Conservation (phyloP, 2,329 filamentous ascomycete genomes). For the Fusarium sp. region DNA sequence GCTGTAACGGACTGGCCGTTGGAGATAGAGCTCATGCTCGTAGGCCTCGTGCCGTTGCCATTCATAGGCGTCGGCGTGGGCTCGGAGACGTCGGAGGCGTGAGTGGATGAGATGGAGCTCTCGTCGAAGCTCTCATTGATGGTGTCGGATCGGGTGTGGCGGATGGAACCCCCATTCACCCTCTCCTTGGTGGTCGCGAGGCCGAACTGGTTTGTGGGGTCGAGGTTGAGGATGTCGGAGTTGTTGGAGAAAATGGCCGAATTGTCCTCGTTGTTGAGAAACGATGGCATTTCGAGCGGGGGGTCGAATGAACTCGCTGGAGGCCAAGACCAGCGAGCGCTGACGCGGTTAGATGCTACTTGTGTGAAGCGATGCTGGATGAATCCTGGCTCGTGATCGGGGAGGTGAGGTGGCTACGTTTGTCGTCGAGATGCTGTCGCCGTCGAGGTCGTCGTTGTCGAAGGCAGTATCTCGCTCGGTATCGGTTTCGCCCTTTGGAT, state of each 20-base stretch:
- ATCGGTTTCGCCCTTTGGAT: slow-evolving; percentile 11
- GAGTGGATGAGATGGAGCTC: slow-evolving; percentile 64
- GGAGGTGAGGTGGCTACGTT: slow-evolving; percentile 5
- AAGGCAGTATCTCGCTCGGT: slow-evolving; percentile 11
- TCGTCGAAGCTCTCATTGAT: slow-evolving; percentile 67
- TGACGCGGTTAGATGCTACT: slow-evolving; percentile 40
- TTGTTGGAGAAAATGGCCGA: slow-evolving; percentile 56
- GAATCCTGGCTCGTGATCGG: slow-evolving; percentile 27
- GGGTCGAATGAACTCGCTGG: slow-evolving; percentile 38
- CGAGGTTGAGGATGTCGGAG: slow-evolving; percentile 58
- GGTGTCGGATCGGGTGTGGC: slow-evolving; percentile 58
- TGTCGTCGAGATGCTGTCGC: slow-evolving; percentile 20
- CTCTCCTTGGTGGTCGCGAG: slow-evolving; percentile 49
- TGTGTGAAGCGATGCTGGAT: slow-evolving; percentile 38
- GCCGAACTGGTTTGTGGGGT: slow-evolving; percentile 54
- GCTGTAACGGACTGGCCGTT: slow-evolving; percentile 63
- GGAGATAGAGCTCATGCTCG: slow-evolving; percentile 70
- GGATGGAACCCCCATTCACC: slow-evolving; percentile 52
- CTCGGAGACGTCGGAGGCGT: slow-evolving; percentile 65
- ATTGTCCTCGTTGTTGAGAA: slow-evolving; percentile 61
- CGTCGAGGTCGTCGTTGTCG: background rate
- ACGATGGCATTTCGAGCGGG: slow-evolving; percentile 65
- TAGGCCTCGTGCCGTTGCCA: slow-evolving; percentile 56
- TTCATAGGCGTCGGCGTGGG: slow-evolving; percentile 56
- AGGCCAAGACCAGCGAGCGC: slow-evolving; percentile 40